Evolutionary conservation across 2,329 filamentous ascomycete genomes (phyloP), one percentile per base, ranked within the genome.

Genomic region (Cercospora zeina): DNA sequence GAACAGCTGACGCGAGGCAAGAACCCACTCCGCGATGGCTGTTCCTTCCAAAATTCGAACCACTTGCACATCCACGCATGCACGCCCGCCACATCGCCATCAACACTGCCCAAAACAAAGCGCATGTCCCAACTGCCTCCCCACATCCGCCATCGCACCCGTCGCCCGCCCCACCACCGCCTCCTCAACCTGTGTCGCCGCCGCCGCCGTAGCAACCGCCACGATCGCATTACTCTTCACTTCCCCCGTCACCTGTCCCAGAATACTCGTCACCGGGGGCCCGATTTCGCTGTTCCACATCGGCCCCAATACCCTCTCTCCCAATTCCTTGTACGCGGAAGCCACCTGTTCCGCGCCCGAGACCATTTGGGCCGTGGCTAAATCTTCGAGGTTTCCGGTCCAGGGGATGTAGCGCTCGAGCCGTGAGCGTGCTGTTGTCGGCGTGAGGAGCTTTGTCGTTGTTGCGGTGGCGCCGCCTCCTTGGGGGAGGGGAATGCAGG

Each of bases 401-500:
- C 47, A 51, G 14, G 47, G 47, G 10, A 51, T 33, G n/a, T 27
- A 51, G 1, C 24, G 13, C 1, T 54, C 37, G 4, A 54, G 37
- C 10, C 14, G n/a, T 21, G 56, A 11, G 7, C 19, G 24, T 1
- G 56, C 56, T 6, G 34, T 33, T 8, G 31, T 51, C n/a, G 56
- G 61, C 13, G 24, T 27, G 24, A 10, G 33, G 24, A 10, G 33
- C 1, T 19, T 36, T 2, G 51, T 53, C 16, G 9, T 27, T 6
- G 6, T 27, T 6, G 24, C n/a, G n/a, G n/a, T n/a, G n/a, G n/a
- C n/a, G n/a, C n/a, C n/a, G n/a, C n/a, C 24, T 27, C 24, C 45
- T 2, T 39, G 36, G 9, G 39, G 50, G 24, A 55, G 47, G 24
- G 61, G 42, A 4, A 63, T 24, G 14, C 61, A 63, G 2, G 56